Conservation (phyloP, 2,329 filamentous ascomycete species). For the Phyllosticta citribraziliensis region DNA sequence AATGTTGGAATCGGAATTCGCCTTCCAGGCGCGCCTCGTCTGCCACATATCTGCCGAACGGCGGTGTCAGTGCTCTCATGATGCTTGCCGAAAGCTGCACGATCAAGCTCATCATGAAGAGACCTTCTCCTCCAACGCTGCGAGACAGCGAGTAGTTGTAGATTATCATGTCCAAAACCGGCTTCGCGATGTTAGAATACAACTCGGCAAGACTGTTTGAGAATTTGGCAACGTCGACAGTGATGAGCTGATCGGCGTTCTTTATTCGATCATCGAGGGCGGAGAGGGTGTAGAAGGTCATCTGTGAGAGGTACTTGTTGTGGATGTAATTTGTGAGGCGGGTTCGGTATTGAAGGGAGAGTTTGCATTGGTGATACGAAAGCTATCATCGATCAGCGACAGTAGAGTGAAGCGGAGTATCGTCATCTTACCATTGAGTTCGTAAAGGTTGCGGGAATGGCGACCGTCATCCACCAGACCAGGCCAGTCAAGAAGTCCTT, state of each 20-base stretch:
- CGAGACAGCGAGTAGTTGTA: constrained; percentile 92
- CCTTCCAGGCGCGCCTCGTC: constrained; percentile 91
- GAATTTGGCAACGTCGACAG: constrained; percentile 92
- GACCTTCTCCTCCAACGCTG: constrained; percentile 89
- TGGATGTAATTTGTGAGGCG: constrained; percentile 91
- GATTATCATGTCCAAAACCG: constrained; percentile 87
- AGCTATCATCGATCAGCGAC: constrained; percentile 45
- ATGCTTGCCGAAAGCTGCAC: constrained; percentile 87
- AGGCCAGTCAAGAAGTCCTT: constrained; percentile 81
- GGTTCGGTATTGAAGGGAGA: constrained; percentile 86
- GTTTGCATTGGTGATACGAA: constrained; percentile 91
- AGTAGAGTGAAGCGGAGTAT: not conserved
- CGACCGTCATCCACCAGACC: constrained; percentile 98
- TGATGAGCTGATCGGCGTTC: constrained; percentile 95
- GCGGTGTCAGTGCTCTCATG: constrained; percentile 89
- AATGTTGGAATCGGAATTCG: constrained; percentile 93
- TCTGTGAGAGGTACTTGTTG: constrained; percentile 88
- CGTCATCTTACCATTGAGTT: constrained; percentile 76
- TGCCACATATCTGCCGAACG: constrained; percentile 94
- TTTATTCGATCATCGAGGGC: constrained; percentile 95
- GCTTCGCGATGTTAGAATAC: constrained; percentile 94
- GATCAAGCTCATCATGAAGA: constrained; percentile 89
- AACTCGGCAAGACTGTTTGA: constrained; percentile 89
- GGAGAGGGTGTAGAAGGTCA: constrained; percentile 96
- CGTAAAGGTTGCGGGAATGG: constrained; percentile 90